Percentiles rank a stretch among this genome's conserved stretches.
Conservation (phyloP, 169 alveolate species). For the Cryptosporidium baileyi region DNA sequence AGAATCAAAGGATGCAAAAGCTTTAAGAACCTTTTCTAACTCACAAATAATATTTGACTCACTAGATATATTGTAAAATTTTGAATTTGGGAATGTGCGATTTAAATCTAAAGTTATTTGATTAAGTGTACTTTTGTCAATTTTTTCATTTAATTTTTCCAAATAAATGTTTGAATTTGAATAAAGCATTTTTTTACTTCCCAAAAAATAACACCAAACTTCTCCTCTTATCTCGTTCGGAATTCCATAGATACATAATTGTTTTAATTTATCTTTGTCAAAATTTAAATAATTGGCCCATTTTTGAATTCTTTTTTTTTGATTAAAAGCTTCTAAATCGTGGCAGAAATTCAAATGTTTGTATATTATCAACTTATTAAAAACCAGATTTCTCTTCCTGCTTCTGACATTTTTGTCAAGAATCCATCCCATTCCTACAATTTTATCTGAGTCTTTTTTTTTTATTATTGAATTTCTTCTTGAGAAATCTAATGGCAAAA, state of each 20-base stretch:
- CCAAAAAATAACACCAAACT: slow-evolving; percentile 53
- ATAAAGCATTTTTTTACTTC: slow-evolving; percentile 18
- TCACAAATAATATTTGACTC: neutral
- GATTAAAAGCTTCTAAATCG: neutral
- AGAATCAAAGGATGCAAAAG: slow-evolving; percentile 73
- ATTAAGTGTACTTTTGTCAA: slow-evolving; percentile 10
- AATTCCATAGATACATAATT: slow-evolving; percentile 27
- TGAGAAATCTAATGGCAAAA: slow-evolving; percentile 11
- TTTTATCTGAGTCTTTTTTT: too few species aligned
- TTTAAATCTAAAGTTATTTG: slow-evolving; percentile 50
- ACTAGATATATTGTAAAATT: neutral
- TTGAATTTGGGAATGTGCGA: slow-evolving; percentile 47
- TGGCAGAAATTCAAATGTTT: too few species aligned
- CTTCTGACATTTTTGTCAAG: neutral
- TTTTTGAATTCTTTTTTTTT: neutral
- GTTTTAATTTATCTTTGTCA: neutral
- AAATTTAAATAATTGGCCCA: slow-evolving; percentile 35
- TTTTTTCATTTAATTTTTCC: neutral
- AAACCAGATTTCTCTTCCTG: neutral
- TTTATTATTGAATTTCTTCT: neutral
- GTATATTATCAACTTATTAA: neutral
- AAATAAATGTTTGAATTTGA: neutral
- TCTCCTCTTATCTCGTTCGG: slow-evolving; percentile 47
- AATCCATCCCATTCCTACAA: too few species aligned
- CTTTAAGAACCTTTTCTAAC: slow-evolving; percentile 78